Percentiles rank a stretch among this genome's conserved stretches.
These are phyloP conservation scores for Castanea mollissima DNA, from an alignment of 306 rosid genomes.

Conservation along the genomic window DNA sequence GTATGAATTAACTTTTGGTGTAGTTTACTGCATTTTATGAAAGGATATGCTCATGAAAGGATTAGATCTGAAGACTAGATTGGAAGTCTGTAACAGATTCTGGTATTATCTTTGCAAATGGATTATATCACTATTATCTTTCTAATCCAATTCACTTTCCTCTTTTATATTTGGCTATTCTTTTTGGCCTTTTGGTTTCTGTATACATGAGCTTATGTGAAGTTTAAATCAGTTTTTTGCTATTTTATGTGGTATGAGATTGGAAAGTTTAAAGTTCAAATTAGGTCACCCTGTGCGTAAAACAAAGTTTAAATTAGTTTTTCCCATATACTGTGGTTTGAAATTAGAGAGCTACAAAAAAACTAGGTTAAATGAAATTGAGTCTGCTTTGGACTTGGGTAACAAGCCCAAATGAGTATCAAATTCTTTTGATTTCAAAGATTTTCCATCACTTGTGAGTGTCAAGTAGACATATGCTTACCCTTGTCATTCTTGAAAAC, in stretches of 20 bases:
- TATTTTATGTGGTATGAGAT: background rate
- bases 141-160: background rate
- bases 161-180: background rate
- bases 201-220: no score
- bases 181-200: background rate
- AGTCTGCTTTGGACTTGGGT: no score
- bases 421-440: background rate
- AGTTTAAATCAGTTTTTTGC: background rate
- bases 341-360: background rate
- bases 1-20: conserved; percentile 42
- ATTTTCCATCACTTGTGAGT: background rate
- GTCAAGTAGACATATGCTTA: background rate
- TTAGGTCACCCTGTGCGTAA: no score
- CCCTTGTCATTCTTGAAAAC: background rate
- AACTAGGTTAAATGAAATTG: background rate
- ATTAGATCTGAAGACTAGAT: background rate
- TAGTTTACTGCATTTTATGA: conserved; percentile 11
- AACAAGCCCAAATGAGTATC: background rate
- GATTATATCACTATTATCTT: background rate
- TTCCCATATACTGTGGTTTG: no score
- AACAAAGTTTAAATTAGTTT: no score
- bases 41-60: background rate
- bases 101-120: background rate
- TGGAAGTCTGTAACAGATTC: background rate
- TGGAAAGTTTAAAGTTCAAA: background rate